A percentile compares a stretch with the other conserved stretches of the same genome.
phyloP scores from a whole-genome alignment of 805 yeast species.

The Teunomyces cretensis region DNA sequence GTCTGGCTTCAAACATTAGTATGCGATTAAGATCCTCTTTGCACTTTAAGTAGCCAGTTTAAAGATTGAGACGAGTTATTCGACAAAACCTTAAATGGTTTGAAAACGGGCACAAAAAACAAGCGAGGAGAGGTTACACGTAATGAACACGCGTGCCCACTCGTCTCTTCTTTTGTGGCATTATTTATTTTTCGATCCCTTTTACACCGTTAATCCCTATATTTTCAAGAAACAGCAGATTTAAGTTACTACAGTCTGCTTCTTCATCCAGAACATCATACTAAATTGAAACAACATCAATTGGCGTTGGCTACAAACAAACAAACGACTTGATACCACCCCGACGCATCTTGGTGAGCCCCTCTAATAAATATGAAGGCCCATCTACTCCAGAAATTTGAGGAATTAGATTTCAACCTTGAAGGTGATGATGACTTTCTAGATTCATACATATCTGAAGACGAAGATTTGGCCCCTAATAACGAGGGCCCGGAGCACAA shows the following conservation, averaged over 20 bases:
- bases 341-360: no score
- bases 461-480: neutral
- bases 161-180: neutral
- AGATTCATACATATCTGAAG: neutral
- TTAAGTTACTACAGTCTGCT: neutral
- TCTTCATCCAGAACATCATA: neutral
- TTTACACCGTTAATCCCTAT: neutral
- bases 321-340: no score
- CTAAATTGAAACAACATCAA: no score
- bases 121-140: neutral
- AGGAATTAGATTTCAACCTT: slow-evolving; percentile 5
- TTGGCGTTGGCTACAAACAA: no score
- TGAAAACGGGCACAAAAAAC: neutral
- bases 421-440: neutral
- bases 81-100: neutral
- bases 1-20: no score
- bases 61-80: no score
- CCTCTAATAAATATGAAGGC: slow-evolving; percentile 2
- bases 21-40: neutral
- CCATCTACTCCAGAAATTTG: slow-evolving; percentile 1
- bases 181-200: neutral
- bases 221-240: neutral
- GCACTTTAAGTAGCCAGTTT: neutral
- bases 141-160: neutral
- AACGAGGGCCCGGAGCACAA: slow-evolving; percentile 1